These are phyloP conservation scores for Bacidia rubella DNA, from an alignment of 495 filamentous ascomycete genomes.

Conservation along the genomic window DNA sequence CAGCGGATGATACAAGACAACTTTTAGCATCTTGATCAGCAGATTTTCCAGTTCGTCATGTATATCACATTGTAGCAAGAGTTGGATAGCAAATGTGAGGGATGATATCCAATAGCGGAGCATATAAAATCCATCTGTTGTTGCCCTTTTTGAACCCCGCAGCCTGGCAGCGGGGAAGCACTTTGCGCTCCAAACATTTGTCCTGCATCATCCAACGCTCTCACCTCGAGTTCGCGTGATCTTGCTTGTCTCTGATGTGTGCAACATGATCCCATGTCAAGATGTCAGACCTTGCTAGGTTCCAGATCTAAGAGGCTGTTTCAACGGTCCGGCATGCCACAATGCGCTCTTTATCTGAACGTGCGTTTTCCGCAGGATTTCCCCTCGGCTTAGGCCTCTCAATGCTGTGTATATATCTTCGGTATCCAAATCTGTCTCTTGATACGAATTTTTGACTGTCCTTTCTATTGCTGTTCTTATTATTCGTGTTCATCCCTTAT, in stretches of 20 bases:
- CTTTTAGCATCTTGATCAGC: neutral
- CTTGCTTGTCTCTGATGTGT: neutral
- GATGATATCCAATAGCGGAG: neutral
- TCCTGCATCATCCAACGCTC: too few relatives aligned
- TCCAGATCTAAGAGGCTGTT: neutral
- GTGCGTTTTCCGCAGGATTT: conserved; percentile 1
- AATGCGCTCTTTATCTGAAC: neutral
- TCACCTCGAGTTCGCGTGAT: neutral
- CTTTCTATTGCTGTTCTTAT: too few relatives aligned
- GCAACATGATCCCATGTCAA: neutral
- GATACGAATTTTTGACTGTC: too few relatives aligned
- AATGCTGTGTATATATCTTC: neutral
- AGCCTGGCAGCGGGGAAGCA: neutral
- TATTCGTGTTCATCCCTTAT: too few relatives aligned
- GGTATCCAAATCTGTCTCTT: neutral
- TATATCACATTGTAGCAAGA: neutral
- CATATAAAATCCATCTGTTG: neutral
- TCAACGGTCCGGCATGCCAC: neutral
- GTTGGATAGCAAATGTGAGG: neutral
- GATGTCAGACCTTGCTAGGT: neutral
- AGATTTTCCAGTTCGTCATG: neutral
- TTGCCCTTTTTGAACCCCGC: neutral
- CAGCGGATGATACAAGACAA: conserved; percentile 38
- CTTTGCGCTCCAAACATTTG: neutral
- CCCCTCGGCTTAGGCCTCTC: neutral